These are phyloP conservation scores for Colletotrichum trifolii DNA, from an alignment of 2,329 filamentous ascomycete species.

Conservation along the genomic window DNA sequence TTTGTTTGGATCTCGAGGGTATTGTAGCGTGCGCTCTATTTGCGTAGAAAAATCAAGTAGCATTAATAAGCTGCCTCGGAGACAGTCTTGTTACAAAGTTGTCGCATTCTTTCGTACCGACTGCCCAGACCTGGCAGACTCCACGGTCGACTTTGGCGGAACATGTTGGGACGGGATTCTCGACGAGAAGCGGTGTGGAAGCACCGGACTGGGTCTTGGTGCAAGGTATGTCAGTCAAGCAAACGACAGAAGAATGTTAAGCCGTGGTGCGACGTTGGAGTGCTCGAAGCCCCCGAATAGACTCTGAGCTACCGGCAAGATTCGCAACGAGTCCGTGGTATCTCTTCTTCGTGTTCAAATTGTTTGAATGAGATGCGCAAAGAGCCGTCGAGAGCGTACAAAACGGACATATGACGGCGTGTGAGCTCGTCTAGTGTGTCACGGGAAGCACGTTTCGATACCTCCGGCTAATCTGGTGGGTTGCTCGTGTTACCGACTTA, in stretches of 20 bases:
- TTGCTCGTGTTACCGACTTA: slow-evolving; percentile 19
- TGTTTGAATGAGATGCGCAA: not conserved
- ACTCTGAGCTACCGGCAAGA: not conserved
- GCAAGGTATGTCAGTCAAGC: not conserved
- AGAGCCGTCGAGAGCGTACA: not conserved
- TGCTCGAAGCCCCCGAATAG: slow-evolving; percentile 2
- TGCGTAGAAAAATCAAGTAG: too few relatives aligned
- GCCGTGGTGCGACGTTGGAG: too few relatives aligned
- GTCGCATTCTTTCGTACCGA: too few relatives aligned
- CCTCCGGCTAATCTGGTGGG: slow-evolving; percentile 27
- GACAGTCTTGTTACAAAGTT: too few relatives aligned
- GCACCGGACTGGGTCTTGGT: slow-evolving; percentile 12
- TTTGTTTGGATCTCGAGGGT: too few relatives aligned
- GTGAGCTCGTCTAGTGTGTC: slow-evolving; percentile 27
- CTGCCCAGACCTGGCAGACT: too few relatives aligned
- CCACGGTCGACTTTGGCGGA: slow-evolving; percentile 9
- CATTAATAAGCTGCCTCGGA: too few relatives aligned
- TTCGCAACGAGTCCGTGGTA: not conserved
- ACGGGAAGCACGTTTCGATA: slow-evolving; percentile 28
- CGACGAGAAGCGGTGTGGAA: slow-evolving; percentile 33
- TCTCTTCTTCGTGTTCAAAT: not conserved
- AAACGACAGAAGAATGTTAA: not conserved
- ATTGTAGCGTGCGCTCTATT: too few relatives aligned
- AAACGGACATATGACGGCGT: slow-evolving; percentile 10
- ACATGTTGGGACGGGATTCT: slow-evolving; percentile 28